Evolutionary conservation across 2,329 filamentous ascomycete genomes (phyloP), one percentile per base, ranked within the genome.

Genomic region (Teratosphaeriaceae sp.): DNA sequence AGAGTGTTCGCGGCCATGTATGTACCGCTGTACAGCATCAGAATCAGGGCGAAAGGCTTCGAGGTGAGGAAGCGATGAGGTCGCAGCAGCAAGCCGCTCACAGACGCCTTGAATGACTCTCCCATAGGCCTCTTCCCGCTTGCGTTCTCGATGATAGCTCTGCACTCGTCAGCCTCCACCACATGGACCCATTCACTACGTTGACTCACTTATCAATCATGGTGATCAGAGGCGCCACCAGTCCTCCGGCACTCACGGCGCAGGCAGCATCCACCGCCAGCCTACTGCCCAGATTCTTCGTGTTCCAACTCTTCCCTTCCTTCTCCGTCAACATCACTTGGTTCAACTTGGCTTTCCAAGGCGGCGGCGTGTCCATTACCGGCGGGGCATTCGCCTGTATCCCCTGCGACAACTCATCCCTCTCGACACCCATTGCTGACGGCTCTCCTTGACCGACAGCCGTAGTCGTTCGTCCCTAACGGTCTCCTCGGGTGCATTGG

Each of bases 1-100:
- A 95, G 79, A 11, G 76, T 68, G 70, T 96, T 96, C 50, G 90
- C 89, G 1, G 86, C 88, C 11, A 92, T 69, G 70, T 96, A 96
- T 46, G 90, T 97, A 52, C 85, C 83, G 48, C 82, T 85, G 72
- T 96, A 97, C 33, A 94, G 72, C 41, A 69, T 68, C 47, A 71
- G 66, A 60, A 88, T 82, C 51, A 88, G 74, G 35, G 70, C 78
- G 55, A 84, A 84, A 1, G 84, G 83, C 46, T 77, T 78, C 38
- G 79, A 79, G 60, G 79, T 65, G 51, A 88, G 56, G 55, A 84
- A 71, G 19, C 64, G 56, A 45, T 80, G 79, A 0, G 84, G 84
- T 7, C 70, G 73, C n/a, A 70, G 53, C 44, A 84, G 37, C 40
- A 88, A 70, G 29, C 71, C 66, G 22, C 59, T 59, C 36, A 85